Evolutionary conservation across 169 alveolate species (phyloP).

Genomic region (Cryptosporidium canis): DNA sequence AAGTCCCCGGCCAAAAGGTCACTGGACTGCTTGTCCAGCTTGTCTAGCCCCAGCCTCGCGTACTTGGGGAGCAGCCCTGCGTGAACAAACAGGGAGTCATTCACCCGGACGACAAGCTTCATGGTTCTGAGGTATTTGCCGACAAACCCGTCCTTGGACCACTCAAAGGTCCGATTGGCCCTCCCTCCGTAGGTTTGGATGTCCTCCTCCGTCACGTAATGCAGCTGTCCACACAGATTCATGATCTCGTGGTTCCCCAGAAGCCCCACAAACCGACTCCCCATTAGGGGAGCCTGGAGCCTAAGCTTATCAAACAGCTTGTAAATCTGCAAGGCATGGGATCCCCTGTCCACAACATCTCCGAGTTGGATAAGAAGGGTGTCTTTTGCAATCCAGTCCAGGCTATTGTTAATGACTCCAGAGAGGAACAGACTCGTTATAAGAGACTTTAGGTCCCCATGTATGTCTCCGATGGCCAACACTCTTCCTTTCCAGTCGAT

Average conservation of each 20-base stretch:
- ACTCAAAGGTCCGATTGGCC: conserved; percentile 42
- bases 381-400: conserved; percentile 77
- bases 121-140: conserved; percentile 62
- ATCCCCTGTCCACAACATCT: conserved; percentile 78
- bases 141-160: conserved; percentile 57
- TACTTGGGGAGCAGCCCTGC: conserved; percentile 73
- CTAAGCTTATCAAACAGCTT: conserved; percentile 52
- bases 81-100: conserved; percentile 69
- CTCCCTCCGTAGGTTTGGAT: conserved; percentile 62
- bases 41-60: conserved; percentile 51
- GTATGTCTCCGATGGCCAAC: conserved; percentile 78
- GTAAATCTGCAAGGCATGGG: conserved; percentile 69
- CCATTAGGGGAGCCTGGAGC: conserved; percentile 65
- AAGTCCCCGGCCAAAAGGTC: conserved; percentile 6
- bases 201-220: conserved; percentile 68
- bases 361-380: conserved; percentile 75
- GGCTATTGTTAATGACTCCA: conserved; percentile 70
- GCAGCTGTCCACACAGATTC: conserved; percentile 76
- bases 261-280: conserved; percentile 73
- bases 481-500: conserved; percentile 76
- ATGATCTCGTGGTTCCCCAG: conserved; percentile 78
- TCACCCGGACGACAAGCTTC: conserved; percentile 36
- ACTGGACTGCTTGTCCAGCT: neutral
- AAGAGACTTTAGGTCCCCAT: conserved; percentile 76
- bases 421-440: conserved; percentile 73